A percentile compares a stretch with the other conserved stretches of the same genome.
Evolutionary conservation across 108 stramenopile species (phyloP).

Genomic region (Cyclotella distinguenda): DNA sequence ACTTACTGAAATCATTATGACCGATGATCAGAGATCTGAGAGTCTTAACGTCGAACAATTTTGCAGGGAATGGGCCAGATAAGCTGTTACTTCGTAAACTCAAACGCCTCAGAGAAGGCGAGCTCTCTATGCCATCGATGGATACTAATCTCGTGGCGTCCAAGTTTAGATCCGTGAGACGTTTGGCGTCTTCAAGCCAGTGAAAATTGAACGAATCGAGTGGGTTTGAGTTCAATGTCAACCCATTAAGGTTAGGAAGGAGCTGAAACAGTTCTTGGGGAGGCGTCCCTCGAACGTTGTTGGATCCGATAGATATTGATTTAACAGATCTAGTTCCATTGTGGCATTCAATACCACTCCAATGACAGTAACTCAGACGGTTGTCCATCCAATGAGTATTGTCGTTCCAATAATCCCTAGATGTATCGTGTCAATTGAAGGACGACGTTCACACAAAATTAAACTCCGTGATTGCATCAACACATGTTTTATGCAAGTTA

Average conservation of each 20-base stretch:
- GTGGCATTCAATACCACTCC: constrained; percentile 29
- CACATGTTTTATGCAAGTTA: too few relatives aligned
- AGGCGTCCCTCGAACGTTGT: constrained; percentile 29
- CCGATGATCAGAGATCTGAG: constrained; percentile 24
- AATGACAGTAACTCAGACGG: constrained; percentile 15
- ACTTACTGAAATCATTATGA: constrained; percentile 28
- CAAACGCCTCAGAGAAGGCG: constrained; percentile 14
- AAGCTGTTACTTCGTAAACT: constrained; percentile 34
- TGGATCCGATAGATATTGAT: constrained; percentile 25
- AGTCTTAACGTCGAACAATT: constrained; percentile 23
- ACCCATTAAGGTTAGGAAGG: constrained; percentile 26
- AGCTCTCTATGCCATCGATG: constrained; percentile 19
- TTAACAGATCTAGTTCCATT: constrained; percentile 22
- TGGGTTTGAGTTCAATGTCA: constrained; percentile 28
- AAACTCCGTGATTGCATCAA: too few relatives aligned
- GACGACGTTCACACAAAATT: too few relatives aligned
- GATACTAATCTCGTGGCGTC: constrained; percentile 27
- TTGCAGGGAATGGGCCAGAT: constrained; percentile 29
- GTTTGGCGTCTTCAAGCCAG: constrained; percentile 14
- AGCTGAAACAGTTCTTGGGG: constrained; percentile 21
- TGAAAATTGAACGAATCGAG: constrained; percentile 34
- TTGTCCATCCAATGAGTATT: constrained; percentile 23
- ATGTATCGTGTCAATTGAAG: background rate
- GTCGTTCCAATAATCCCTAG: constrained; percentile 22
- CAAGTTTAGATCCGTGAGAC: constrained; percentile 28